Conservation (phyloP, 2,329 filamentous ascomycete species). For the Neocatenulostroma microsporum region DNA sequence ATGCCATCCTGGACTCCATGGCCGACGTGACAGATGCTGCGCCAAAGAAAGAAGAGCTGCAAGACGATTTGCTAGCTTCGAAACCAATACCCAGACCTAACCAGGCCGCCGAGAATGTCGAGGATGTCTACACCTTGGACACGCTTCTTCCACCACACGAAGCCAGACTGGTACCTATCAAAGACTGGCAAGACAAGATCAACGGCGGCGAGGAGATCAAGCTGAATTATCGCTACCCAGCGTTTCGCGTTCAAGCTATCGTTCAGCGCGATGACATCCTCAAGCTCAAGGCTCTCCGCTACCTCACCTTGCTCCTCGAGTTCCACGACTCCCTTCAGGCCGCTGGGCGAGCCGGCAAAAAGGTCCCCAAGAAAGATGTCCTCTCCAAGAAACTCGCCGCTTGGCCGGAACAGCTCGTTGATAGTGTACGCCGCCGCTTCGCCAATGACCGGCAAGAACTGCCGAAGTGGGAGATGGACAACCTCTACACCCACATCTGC, state of each 20-base stretch:
- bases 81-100: constrained; percentile 70
- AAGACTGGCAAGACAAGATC: constrained; percentile 66
- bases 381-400: constrained; percentile 50
- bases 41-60: constrained; percentile 55
- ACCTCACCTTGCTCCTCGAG: constrained; percentile 42
- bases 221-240: constrained; percentile 57
- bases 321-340: constrained; percentile 37
- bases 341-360: constrained; percentile 30
- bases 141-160: constrained; percentile 60
- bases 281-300: constrained; percentile 43
- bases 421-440: constrained; percentile 62
- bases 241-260: constrained; percentile 52
- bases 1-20: constrained; percentile 57
- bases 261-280: constrained; percentile 46
- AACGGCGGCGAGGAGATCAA: constrained; percentile 50
- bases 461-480: constrained; percentile 63
- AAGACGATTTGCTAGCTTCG: constrained; percentile 55
- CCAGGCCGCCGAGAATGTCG: constrained; percentile 55
- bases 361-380: constrained; percentile 56
- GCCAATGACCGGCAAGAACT: constrained; percentile 50
- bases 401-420: constrained; percentile 57
- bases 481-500: constrained; percentile 65
- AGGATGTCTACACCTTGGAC: constrained; percentile 64
- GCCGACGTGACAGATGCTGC: constrained; percentile 59
- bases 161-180: constrained; percentile 59